phyloP scores from a whole-genome alignment of 345 rosid genomes.

The Erucastrum elatum region DNA sequence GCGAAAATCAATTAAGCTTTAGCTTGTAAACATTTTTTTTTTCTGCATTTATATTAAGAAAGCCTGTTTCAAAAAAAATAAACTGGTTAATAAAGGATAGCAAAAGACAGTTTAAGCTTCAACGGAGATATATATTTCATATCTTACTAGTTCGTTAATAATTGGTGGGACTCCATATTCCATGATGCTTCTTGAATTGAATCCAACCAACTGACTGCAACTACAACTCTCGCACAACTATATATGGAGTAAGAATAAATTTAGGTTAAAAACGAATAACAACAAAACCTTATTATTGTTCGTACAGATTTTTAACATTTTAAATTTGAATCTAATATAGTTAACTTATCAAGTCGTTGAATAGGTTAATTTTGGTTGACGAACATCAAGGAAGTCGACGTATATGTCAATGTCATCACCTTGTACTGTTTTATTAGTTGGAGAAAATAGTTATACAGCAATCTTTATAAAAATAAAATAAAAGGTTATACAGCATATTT shows the following conservation, averaged over 20 bases:
- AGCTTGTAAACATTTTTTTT: no score
- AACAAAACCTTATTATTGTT: conserved; percentile 9
- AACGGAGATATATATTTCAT: neutral
- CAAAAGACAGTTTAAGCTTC: conserved; percentile 29
- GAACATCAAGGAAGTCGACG: neutral
- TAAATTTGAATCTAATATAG: neutral
- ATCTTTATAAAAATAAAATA: neutral
- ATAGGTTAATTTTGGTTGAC: neutral
- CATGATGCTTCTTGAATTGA: conserved; percentile 8
- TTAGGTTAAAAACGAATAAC: neutral
- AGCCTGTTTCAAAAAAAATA: no score
- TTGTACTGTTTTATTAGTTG: neutral
- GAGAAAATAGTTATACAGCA: neutral
- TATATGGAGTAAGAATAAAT: neutral
- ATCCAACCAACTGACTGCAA: conserved; percentile 7
- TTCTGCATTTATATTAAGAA: no score
- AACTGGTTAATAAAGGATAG: neutral
- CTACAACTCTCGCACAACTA: conserved; percentile 6
- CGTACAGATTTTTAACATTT: neutral
- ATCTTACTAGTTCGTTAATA: neutral
- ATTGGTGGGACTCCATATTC: conserved; percentile 26
- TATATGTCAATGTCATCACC: neutral
- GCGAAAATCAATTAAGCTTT: no score
- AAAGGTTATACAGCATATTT: neutral
- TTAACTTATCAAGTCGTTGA: neutral